phyloP scores from a whole-genome alignment of 768 basidiomycete genomes.

The Rhizopogon salebrosus region DNA sequence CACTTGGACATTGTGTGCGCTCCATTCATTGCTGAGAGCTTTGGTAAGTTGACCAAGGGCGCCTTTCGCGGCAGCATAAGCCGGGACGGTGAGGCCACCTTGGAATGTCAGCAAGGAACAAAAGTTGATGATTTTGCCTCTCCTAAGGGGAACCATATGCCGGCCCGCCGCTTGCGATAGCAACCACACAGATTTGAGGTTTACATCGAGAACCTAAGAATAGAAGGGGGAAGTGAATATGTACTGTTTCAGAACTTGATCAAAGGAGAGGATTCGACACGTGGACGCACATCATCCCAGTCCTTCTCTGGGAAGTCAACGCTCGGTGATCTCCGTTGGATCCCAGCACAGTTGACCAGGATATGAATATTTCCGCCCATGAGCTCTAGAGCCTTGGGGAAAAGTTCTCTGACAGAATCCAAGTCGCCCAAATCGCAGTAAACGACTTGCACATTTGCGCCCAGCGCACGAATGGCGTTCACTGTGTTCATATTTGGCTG shows the following conservation, averaged over 20 bases:
- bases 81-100: slow-evolving; percentile 72
- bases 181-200: slow-evolving; percentile 84
- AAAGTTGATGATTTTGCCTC: slow-evolving; percentile 72
- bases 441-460: slow-evolving; percentile 36
- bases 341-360: slow-evolving; percentile 68
- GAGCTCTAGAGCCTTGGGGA: slow-evolving; percentile 41
- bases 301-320: slow-evolving; percentile 60
- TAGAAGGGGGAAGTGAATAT: slow-evolving; percentile 6
- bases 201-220: slow-evolving; percentile 72
- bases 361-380: slow-evolving; percentile 54
- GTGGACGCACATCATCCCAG: slow-evolving; percentile 64
- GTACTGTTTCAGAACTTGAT: slow-evolving; percentile 7
- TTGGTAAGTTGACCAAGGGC: slow-evolving; percentile 83
- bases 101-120: slow-evolving; percentile 48
- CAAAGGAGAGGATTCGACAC: slow-evolving; percentile 8
- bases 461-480: slow-evolving; percentile 31
- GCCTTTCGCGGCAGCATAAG: slow-evolving; percentile 90
- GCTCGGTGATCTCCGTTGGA: slow-evolving; percentile 55
- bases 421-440: slow-evolving; percentile 54
- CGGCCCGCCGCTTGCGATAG: slow-evolving; percentile 82
- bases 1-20: slow-evolving; percentile 79
- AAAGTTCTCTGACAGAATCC: slow-evolving; percentile 42
- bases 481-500: slow-evolving; percentile 31
- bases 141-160: slow-evolving; percentile 76
- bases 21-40: slow-evolving; percentile 93